Base-by-base conservation (phyloP, 805 yeast species). In the Candida multigemmis region DNA sequence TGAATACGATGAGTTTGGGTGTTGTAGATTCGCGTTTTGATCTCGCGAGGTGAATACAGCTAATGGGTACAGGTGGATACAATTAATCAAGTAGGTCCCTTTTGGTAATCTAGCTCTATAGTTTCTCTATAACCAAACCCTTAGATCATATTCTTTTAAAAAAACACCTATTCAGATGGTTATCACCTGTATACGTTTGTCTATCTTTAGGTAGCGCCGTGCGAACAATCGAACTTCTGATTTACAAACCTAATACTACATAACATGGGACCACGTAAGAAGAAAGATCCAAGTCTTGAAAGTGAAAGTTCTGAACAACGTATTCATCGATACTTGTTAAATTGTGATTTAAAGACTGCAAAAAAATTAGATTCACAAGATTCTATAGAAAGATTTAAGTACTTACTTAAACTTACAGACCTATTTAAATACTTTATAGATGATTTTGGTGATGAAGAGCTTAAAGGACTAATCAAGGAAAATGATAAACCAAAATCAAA, bases 351-450 rank as follows among this genome's bases (percentile, higher is more conserved):
- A 4, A 70, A 71, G 33, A 52, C 62, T 3, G 84, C 80, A 26
- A 62, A 68, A 28, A 59, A 58, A 18, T 66, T 40, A 12, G 64
- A 56, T 27, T 56, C 44, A 17, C 82, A 72, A 40, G 91, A 79
- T 41, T 70, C 93, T 1, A 77, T 85, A 15, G 74, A 67, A 40
- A 65, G 97, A 33, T 84, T 84, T 65, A 76, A 74, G 47, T 83
- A 87, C 51, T 60, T 87, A 22, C 59, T 89, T 26, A 80, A 86
- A 2, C 61, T 87, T 21, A 85, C 96, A 0, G 94, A 83, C 36
- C 60, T 89, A 31, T 87, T 87, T 50, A 75, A 93, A 21, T 87
- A 86, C 48, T 87, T 87, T 51, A 82, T 87, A 35, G 82, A 85
- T 36, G 83, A 94, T 8, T 70, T 84, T 27, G 79, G 78, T 46